These are phyloP conservation scores for Curvularia spicifera DNA, from an alignment of 2,329 filamentous ascomycete genomes.

Conservation along the genomic window DNA sequence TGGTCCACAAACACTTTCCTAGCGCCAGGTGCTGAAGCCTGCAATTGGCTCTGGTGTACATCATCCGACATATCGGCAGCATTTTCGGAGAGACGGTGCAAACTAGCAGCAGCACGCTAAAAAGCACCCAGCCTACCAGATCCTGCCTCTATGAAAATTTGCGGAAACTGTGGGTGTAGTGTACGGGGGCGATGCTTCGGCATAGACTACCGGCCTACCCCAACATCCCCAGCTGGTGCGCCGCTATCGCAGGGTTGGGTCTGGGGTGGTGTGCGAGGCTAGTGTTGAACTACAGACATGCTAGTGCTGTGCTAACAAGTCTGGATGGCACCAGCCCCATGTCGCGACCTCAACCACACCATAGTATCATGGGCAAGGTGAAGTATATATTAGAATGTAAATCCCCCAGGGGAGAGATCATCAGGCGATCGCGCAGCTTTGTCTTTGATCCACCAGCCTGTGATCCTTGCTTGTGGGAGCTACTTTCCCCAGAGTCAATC, in stretches of 20 bases:
- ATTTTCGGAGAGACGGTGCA: conserved; percentile 26
- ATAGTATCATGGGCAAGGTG: conserved; percentile 7
- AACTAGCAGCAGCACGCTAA: conserved; percentile 4
- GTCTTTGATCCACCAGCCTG: conserved; percentile 24
- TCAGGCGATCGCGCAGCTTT: conserved; percentile 26
- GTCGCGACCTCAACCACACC: conserved; percentile 19
- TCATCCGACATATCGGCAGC: conserved; percentile 22
- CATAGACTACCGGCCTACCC: conserved; percentile 7
- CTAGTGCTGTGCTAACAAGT: conserved; percentile 24
- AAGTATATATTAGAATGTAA: conserved; percentile 31
- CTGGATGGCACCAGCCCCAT: conserved; percentile 34
- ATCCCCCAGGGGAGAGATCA: conserved; percentile 10
- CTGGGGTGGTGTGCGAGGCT: conserved; percentile 17
- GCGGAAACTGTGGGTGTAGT: conserved; percentile 25
- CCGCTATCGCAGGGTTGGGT: not conserved
- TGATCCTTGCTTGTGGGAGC: conserved; percentile 15
- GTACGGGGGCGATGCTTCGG: conserved; percentile 23
- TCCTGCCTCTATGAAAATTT: conserved; percentile 17
- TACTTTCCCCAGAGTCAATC: conserved; percentile 4
- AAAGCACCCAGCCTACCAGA: conserved; percentile 25
- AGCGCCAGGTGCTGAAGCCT: not conserved
- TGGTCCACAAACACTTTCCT: conserved; percentile 10
- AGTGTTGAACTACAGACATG: conserved; percentile 21
- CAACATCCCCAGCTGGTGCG: conserved; percentile 12
- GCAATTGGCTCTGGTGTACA: conserved; percentile 24